Evolutionary conservation across 2,329 filamentous ascomycete species (phyloP).

Genomic region (Microsporum canis): DNA sequence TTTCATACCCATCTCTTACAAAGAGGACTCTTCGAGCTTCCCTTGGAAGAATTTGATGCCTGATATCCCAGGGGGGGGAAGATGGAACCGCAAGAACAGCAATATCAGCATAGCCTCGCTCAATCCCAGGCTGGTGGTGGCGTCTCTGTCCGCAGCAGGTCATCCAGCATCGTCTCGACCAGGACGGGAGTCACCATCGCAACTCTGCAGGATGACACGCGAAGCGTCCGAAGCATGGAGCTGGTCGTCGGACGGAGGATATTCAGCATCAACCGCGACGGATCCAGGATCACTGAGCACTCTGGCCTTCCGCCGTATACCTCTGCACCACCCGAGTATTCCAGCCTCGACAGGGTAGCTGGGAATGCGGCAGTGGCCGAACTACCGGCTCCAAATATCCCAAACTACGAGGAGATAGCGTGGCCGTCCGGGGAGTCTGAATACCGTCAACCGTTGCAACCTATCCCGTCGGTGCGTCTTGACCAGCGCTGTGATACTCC

Average conservation of each 20-base stretch:
- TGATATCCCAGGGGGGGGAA: neutral
- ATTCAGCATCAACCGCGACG: constrained; percentile 25
- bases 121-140: neutral
- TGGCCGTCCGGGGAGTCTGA: neutral
- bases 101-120: neutral
- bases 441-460: neutral
- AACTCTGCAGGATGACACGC: constrained; percentile 18
- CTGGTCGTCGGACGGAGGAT: constrained; percentile 20
- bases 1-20: neutral
- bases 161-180: constrained; percentile 24
- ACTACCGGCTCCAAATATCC: neutral
- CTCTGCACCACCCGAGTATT: constrained; percentile 4
- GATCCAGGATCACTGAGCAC: constrained; percentile 18
- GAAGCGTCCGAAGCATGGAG: constrained; percentile 21
- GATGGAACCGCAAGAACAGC: neutral
- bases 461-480: neutral
- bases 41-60: neutral
- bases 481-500: neutral
- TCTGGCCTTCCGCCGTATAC: constrained; percentile 16
- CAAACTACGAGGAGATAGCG: neutral
- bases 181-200: constrained; percentile 21
- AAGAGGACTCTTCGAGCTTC: no score
- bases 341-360: neutral
- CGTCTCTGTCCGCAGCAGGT: constrained; percentile 15
- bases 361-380: neutral